Base-by-base conservation (phyloP, 2,329 filamentous ascomycete genomes). In the Aspergillus jensenii region DNA sequence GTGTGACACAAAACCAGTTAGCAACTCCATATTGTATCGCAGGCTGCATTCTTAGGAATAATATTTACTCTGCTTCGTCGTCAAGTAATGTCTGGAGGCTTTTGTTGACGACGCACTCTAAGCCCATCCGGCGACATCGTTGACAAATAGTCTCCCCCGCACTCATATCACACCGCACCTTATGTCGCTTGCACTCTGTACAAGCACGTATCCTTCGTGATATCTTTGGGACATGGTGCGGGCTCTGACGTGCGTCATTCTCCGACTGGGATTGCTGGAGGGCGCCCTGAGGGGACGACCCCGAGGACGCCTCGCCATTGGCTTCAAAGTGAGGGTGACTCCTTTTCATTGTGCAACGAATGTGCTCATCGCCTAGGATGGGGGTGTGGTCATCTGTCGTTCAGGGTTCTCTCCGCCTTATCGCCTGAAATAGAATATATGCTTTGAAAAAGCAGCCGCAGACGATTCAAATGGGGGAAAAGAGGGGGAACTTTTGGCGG, bases 111-210 rank as follows among this genome's bases (percentile, higher is more conserved):
- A 82, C 72, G 62, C 81, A 83, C 33, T 80, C 78, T 40, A 82
- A 59, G 3, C 76, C 77, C 66, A 81, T 76, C 59, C 81, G 78
- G 46, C 75, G 72, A 67, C 81, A 83, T 58, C 81, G 69, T 56
- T 78, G 78, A 64, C 81, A 83, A 15, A 76, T 74, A 27, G 79
- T 75, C 27, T 81, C 79, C 31, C 76, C 76, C 41, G 74, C 70
- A 58, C 77, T 74, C 79, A 83, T 82, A 54, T 82, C 78, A 67
- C 81, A 83, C 67, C 81, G 81, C 60, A 82, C 81, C 68, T 83
- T 83, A 61, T 82, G 81, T 57, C 81, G 79, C 59, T 81, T 78
- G 65, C 81, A 83, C 61, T 81, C 78, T 9, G 80, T 81, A 65
- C 81, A 83, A 27, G 81, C 81, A 43, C 76, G 74, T 64, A 78